Evolutionary conservation across 192 early-diverging fungal genomes (phyloP), one percentile per base, ranked within the genome.

Genomic region (Polychytrium aggregatum): DNA sequence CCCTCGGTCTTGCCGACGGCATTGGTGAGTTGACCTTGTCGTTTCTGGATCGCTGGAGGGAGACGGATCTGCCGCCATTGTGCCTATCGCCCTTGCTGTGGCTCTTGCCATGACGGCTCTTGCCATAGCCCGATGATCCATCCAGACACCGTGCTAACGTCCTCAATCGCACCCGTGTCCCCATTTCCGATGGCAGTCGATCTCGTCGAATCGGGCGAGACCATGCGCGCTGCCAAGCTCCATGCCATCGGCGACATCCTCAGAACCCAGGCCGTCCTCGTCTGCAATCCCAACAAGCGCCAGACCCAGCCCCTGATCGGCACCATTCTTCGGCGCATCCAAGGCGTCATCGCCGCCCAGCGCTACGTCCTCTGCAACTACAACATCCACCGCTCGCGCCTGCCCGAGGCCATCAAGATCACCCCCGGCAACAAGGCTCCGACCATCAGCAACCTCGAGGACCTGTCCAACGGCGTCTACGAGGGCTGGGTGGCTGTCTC

Each of bases 151-250:
- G n/a, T n/a, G n/a, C n/a, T n/a, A n/a, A n/a, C n/a, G n/a, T n/a
- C n/a, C n/a, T n/a, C n/a, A n/a, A n/a, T n/a, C n/a, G n/a, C n/a
- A n/a, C n/a, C n/a, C n/a, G n/a, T n/a, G n/a, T n/a, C n/a, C n/a
- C n/a, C n/a, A n/a, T n/a, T n/a, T n/a, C n/a, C n/a, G n/a, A 7
- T 26, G 24, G 7, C 50, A 62, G 46, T 82, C 17, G 73, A 73
- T 62, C 50, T 78, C 27, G 76, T 84, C 38, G 93, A 97, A 70
- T 89, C 88, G 18, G 95, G 95, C 50, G 93, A 98, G 48, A 98
- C 95, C n/a, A 98, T 98, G 95, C 80, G 89, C 38, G 95, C 90
- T 18, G 95, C 95, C 16, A 91, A 92, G n/a, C 76, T 98, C 18
- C 83, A 88, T 59, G 79, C 84, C 41, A 91, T 98, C 36, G 75